These are phyloP conservation scores for Serendipita sp. DNA, from an alignment of 1,284 basidiomycete species.

Conservation along the genomic window DNA sequence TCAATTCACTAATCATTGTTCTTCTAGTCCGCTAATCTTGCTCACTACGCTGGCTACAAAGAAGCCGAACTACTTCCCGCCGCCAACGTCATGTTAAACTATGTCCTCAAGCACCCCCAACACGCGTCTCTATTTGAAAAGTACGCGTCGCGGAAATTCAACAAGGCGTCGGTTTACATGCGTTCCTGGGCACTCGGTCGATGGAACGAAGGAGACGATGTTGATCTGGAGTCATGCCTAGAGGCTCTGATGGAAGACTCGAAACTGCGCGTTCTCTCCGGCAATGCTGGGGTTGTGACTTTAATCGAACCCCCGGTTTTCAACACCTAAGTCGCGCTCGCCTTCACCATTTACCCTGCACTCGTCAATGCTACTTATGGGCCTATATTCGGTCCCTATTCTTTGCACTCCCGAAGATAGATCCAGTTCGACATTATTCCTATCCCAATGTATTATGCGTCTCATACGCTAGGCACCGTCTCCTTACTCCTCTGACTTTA, in stretches of 20 bases:
- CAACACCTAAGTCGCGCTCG: no score
- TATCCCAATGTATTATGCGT: no score
- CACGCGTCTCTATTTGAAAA: conserved; percentile 73
- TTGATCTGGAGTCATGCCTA: conserved; percentile 25
- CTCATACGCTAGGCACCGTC: no score
- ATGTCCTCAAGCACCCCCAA: conserved; percentile 59
- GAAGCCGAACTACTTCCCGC: conserved; percentile 75
- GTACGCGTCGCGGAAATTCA: conserved; percentile 72
- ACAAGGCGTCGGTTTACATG: conserved; percentile 59
- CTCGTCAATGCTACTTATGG: no score
- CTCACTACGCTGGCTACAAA: conserved; percentile 84
- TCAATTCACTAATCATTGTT: conserved; percentile 11
- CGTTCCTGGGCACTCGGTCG: conserved; percentile 47
- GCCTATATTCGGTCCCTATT: no score
- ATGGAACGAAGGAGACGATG: conserved; percentile 41
- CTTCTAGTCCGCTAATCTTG: conserved; percentile 64
- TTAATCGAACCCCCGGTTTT: background rate
- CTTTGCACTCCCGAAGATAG: no score
- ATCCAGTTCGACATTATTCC: no score
- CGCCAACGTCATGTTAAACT: conserved; percentile 89
- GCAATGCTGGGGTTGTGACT: background rate
- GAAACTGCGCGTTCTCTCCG: background rate
- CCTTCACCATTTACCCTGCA: no score
- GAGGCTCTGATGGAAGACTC: conserved; percentile 5
- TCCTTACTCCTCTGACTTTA: no score